Conservation (phyloP, 1,284 basidiomycete species). For the Melampsora americana region DNA sequence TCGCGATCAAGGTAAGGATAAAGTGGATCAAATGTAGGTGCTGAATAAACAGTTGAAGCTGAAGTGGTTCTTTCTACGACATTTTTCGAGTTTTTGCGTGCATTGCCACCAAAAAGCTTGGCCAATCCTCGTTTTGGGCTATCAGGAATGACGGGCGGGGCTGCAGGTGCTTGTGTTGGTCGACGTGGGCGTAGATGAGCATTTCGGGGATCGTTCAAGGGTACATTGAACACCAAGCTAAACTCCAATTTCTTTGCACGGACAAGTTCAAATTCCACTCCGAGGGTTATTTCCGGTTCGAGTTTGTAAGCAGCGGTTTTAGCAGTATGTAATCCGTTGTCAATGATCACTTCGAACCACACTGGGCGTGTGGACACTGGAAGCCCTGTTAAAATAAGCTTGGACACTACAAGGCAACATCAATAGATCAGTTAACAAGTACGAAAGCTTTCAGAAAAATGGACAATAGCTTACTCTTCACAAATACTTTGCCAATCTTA, state of each 20-base stretch:
- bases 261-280: slow-evolving; percentile 38
- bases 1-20: slow-evolving; percentile 31
- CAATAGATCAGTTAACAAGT: not conserved
- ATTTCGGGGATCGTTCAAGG: slow-evolving; percentile 32
- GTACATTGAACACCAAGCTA: slow-evolving; percentile 29
- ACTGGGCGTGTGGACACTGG: slow-evolving; percentile 13
- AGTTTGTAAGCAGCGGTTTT: slow-evolving; percentile 31
- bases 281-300: slow-evolving; percentile 31
- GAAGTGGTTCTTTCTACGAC: slow-evolving; percentile 1
- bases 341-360: slow-evolving; percentile 37
- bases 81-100: slow-evolving; percentile 28
- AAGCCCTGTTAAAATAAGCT: slow-evolving; percentile 22
- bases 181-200: slow-evolving; percentile 33
- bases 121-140: slow-evolving; percentile 26
- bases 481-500: slow-evolving; percentile 39
- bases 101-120: slow-evolving; percentile 21
- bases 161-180: slow-evolving; percentile 9
- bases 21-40: slow-evolving; percentile 15
- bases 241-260: slow-evolving; percentile 40
- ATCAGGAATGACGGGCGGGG: slow-evolving; percentile 6
- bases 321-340: slow-evolving; percentile 38
- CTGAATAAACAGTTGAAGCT: not conserved
- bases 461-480: slow-evolving; percentile 31
- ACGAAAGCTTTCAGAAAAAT: not conserved
- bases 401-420: slow-evolving; percentile 21